A percentile compares a stretch with the other conserved stretches of the same genome.
Evolutionary conservation across 805 yeast genomes (phyloP).

Genomic region (Ogataea ramenticola): DNA sequence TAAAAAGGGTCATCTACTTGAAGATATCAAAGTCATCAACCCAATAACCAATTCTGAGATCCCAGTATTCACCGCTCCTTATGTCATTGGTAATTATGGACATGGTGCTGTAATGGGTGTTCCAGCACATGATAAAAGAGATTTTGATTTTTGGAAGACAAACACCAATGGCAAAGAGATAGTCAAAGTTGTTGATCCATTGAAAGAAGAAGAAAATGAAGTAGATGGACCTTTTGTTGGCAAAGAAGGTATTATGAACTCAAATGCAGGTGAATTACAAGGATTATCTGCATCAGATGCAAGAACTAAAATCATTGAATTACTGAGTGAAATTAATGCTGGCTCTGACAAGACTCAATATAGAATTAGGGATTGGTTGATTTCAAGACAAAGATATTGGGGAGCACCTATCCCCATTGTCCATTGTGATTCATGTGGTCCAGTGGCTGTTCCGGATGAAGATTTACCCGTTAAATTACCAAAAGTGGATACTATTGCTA

Average conservation of each 20-base stretch:
- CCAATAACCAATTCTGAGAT: slow-evolving; percentile 49
- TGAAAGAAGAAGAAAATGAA: slow-evolving; percentile 6
- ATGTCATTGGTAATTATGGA: slow-evolving; percentile 79
- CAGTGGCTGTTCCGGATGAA: slow-evolving; percentile 85
- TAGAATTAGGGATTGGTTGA: slow-evolving; percentile 86
- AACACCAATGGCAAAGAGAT: slow-evolving; percentile 42
- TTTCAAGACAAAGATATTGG: slow-evolving; percentile 94
- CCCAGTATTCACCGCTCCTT: slow-evolving; percentile 87
- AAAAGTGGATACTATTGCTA: slow-evolving; percentile 31
- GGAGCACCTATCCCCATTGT: slow-evolving; percentile 97
- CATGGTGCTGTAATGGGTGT: slow-evolving; percentile 97
- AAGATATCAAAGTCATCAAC: slow-evolving; percentile 36
- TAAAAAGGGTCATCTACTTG: slow-evolving; percentile 53
- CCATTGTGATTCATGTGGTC: slow-evolving; percentile 80
- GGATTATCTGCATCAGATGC: slow-evolving; percentile 52
- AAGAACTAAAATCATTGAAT: slow-evolving; percentile 33
- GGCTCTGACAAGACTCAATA: slow-evolving; percentile 50
- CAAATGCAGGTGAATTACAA: slow-evolving; percentile 37
- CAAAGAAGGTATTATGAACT: slow-evolving; percentile 41
- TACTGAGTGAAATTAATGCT: slow-evolving; percentile 27
- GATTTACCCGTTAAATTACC: slow-evolving; percentile 84
- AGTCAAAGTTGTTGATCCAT: slow-evolving; percentile 39
- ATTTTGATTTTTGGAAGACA: slow-evolving; percentile 67
- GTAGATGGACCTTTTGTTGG: slow-evolving; percentile 27
- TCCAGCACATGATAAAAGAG: slow-evolving; percentile 89